Percentiles rank a stretch among this genome's conserved stretches.
Evolutionary conservation across 495 filamentous ascomycete genomes (phyloP).

Genomic region (Zalerion maritima): DNA sequence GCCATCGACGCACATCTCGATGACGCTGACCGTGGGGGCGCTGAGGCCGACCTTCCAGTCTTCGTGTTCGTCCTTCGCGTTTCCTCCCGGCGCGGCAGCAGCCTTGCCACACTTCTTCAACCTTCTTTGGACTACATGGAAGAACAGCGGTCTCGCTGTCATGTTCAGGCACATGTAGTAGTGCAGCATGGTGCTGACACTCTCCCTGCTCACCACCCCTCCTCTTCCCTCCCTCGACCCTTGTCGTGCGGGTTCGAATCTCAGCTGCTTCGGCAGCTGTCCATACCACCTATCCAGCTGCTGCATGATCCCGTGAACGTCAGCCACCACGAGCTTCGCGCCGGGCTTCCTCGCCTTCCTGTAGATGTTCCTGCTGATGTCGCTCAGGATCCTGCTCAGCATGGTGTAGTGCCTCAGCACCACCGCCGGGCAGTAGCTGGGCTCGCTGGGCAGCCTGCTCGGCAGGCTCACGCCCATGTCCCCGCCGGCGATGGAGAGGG

Average conservation of each 20-base stretch:
- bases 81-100: slow-evolving; percentile 7
- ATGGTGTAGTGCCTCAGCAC: slow-evolving; percentile 33
- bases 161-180: slow-evolving; percentile 39
- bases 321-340: slow-evolving; percentile 26
- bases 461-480: slow-evolving; percentile 33
- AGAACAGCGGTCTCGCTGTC: slow-evolving; percentile 33
- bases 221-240: too few relatives aligned
- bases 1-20: slow-evolving; percentile 32
- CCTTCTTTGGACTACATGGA: slow-evolving; percentile 32
- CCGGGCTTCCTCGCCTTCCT: slow-evolving; percentile 28
- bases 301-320: slow-evolving; percentile 30
- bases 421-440: slow-evolving; percentile 27
- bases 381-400: slow-evolving; percentile 29
- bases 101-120: slow-evolving; percentile 21
- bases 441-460: slow-evolving; percentile 10
- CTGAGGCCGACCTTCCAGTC: slow-evolving; percentile 30
- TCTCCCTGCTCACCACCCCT: slow-evolving; percentile 28
- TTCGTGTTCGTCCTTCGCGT: slow-evolving; percentile 7
- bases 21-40: slow-evolving; percentile 27
- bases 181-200: slow-evolving; percentile 31
- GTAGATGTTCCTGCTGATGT: slow-evolving; percentile 33
- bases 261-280: slow-evolving; percentile 25
- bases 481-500: slow-evolving; percentile 33
- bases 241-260: slow-evolving; percentile 28
- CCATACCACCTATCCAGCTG: slow-evolving; percentile 28